Base-by-base conservation (phyloP, 2,329 filamentous ascomycete genomes). In the Fusarium cicatricum region DNA sequence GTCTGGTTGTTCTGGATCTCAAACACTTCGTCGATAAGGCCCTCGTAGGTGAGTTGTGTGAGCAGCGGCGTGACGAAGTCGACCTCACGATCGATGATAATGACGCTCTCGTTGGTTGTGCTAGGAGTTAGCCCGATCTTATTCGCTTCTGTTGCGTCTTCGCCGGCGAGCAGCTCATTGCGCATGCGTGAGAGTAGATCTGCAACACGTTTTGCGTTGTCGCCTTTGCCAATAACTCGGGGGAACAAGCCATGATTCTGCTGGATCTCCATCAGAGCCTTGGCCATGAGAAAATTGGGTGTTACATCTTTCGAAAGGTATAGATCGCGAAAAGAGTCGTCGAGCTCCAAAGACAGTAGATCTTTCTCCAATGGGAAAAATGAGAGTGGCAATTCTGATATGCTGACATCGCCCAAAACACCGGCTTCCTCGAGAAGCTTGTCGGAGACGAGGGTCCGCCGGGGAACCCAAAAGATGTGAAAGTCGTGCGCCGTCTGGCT, bases 11-110 rank as follows among this genome's bases (percentile, higher is more conserved):
- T 90, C 62, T 91, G 86, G 58, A 99, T 96, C 28, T 90, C 89
- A 71, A 96, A 96, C 14, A 95, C 84, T 72, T 99, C 95, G 70
- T 99, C 96, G 48, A 99, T 89, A 21, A 99, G 81, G 4, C 95
- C 95, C 76, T 99, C 94, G 70, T 99, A 99, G 2, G 95, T 99
- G 58, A 99, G 80, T 72, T 99, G 95, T 1, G 94, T 98, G 48
- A 99, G 87, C 14, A 99, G 82, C 1, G 90, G 89, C 1, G 95
- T 97, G 14, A 94, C 91, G 69, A 95, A 92, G 73, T 99, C 95
- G 50, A 97, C 90, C 72, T 97, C 93, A 43, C 95, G 90, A 74
- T 99, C 95, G 50, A 99, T 92, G 57, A 99, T 90, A 68, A 99
- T 93, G 55, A 97, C 80, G 70, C 90, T 96, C 73, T 99, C 95